Conservation (phyloP, 768 basidiomycete genomes). For the Mycena chlorophos region DNA sequence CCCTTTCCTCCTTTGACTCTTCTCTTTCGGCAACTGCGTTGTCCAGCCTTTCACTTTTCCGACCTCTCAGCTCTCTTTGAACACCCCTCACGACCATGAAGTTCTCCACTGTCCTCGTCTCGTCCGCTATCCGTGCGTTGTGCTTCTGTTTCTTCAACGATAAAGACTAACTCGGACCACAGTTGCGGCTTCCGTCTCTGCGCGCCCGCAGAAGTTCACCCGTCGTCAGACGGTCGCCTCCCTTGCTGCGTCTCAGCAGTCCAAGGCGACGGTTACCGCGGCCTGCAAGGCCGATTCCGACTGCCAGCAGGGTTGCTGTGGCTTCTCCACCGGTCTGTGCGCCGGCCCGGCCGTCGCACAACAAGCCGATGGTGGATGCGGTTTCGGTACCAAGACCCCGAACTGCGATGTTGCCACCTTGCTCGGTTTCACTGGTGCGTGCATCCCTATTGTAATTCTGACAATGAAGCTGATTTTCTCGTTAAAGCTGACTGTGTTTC, state of each 20-base stretch:
- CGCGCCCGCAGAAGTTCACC: too few relatives aligned
- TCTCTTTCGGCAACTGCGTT: constrained; percentile 41
- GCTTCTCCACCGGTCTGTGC: constrained; percentile 24
- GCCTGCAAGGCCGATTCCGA: constrained; percentile 20
- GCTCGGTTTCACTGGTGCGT: background rate
- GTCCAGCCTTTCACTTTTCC: constrained; percentile 31
- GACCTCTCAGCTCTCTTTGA: background rate
- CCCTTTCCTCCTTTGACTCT: constrained; percentile 28
- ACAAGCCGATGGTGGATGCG: constrained; percentile 24
- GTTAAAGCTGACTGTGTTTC: constrained; percentile 1
- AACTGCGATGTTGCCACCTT: constrained; percentile 22
- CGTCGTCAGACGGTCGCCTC: too few relatives aligned
- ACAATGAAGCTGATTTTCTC: too few relatives aligned
- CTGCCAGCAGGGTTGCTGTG: constrained; percentile 24
- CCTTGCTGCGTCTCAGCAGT: background rate
- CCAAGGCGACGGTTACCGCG: constrained; percentile 17
- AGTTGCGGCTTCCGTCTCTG: background rate
- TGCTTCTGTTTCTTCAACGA: background rate
- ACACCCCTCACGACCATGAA: too few relatives aligned
- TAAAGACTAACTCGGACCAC: background rate
- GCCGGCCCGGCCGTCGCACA: constrained; percentile 24
- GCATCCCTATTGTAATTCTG: too few relatives aligned
- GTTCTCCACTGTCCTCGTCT: background rate
- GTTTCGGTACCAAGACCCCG: constrained; percentile 17
- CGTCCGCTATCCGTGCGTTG: background rate